Evolutionary conservation across 164 flowering plant species (phyloP).

Genomic region (Piper betle): DNA sequence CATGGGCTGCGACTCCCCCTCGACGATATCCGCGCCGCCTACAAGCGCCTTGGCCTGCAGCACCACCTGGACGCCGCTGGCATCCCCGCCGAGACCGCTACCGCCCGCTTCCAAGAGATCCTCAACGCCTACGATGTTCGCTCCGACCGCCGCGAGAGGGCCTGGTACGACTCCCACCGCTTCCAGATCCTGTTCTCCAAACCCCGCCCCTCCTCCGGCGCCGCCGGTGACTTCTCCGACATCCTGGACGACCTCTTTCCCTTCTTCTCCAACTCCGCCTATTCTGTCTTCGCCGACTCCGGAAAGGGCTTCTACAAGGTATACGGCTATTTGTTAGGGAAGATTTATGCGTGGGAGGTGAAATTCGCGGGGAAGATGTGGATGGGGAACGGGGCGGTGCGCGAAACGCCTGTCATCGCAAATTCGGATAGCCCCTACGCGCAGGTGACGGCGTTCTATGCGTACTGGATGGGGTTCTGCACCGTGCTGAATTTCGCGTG

Average conservation of each 20-base stretch:
- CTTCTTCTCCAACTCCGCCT: constrained; percentile 63
- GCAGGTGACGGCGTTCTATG: constrained; percentile 81
- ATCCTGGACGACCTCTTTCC: constrained; percentile 26
- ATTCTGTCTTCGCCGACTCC: constrained; percentile 46
- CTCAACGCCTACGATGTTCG: constrained; percentile 85
- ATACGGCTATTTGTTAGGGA: constrained; percentile 51
- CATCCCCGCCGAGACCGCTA: constrained; percentile 50
- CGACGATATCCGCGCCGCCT: constrained; percentile 83
- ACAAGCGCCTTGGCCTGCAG: constrained; percentile 68
- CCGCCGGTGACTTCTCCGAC: constrained; percentile 7
- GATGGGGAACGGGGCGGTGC: constrained; percentile 31
- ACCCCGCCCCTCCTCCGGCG: not conserved
- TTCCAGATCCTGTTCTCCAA: constrained; percentile 75
- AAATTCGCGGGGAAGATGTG: constrained; percentile 44
- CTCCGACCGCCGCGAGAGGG: constrained; percentile 77
- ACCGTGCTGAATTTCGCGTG: constrained; percentile 81
- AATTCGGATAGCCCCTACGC: constrained; percentile 53
- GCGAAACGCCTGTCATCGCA: constrained; percentile 78
- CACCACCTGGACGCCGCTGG: constrained; percentile 91
- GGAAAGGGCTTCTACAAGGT: constrained; percentile 69
- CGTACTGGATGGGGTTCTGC: constrained; percentile 67
- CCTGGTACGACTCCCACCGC: constrained; percentile 96
- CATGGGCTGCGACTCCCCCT: constrained; percentile 33
- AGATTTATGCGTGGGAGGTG: constrained; percentile 46
- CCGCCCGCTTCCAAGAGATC: constrained; percentile 83